These are phyloP conservation scores for Colletotrichum sp. DNA, from an alignment of 2,329 filamentous ascomycete genomes.

Conservation along the genomic window DNA sequence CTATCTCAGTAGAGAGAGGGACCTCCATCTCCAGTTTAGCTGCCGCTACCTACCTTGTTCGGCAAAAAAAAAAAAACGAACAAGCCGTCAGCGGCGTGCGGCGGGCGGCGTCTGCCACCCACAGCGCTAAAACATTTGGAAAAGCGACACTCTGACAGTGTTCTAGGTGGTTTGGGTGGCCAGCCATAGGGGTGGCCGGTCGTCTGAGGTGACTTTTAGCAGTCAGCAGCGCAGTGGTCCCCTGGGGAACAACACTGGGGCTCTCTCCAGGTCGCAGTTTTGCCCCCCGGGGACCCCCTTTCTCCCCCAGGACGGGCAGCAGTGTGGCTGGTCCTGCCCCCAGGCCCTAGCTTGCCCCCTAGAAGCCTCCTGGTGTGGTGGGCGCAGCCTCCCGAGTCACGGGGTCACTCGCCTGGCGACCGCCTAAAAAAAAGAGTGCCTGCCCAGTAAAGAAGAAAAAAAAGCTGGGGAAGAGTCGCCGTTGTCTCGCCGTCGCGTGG, in stretches of 20 bases:
- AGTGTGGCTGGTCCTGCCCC: not conserved
- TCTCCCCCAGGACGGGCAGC: not conserved
- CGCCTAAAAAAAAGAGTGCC: not conserved
- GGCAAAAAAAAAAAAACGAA: not conserved
- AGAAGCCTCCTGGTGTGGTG: not conserved
- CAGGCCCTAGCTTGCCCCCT: not conserved
- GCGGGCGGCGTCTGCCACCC: not conserved
- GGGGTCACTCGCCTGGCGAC: not conserved
- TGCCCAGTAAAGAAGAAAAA: not conserved
- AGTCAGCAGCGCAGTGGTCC: not conserved
- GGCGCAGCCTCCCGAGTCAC: not conserved
- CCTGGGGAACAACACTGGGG: not conserved
- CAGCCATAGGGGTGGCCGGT: not conserved
- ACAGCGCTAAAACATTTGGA: conserved; percentile 12
- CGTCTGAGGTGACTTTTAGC: not conserved
- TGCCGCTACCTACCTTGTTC: not conserved
- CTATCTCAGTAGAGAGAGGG: too few species aligned
- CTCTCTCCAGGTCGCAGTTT: not conserved
- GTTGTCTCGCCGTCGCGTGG: conserved; percentile 26
- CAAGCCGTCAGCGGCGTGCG: not conserved
- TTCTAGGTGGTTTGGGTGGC: not conserved
- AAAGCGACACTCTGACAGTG: not conserved
- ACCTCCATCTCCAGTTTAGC: not conserved
- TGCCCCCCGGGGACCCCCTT: conserved; percentile 10
- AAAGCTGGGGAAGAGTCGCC: conserved; percentile 20